Conservation (phyloP, 495 filamentous ascomycete genomes). For the Podospora conica region DNA sequence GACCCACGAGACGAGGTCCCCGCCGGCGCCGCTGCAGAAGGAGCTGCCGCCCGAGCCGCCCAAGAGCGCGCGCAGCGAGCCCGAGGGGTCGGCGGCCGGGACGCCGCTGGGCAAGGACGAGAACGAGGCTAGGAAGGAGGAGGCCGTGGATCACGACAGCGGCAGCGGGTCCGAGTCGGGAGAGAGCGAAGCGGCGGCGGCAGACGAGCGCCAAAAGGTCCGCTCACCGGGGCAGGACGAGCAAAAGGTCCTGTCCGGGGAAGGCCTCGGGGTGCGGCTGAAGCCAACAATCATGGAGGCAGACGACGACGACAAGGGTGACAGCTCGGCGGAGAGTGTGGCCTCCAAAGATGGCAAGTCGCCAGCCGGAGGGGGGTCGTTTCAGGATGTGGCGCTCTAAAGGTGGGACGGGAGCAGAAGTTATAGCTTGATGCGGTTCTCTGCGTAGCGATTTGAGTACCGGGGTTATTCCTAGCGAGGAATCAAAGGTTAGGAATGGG, state of each 20-base stretch:
- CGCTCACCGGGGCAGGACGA: conserved; percentile 38
- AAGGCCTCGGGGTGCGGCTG: conserved; percentile 43
- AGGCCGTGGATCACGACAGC: conserved; percentile 20
- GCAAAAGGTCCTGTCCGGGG: conserved; percentile 51
- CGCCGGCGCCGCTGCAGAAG: conserved; percentile 27
- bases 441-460: neutral
- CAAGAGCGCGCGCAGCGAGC: conserved; percentile 8
- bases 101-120: conserved; percentile 12
- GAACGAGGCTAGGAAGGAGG: conserved; percentile 19
- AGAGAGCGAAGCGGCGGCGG: conserved; percentile 31
- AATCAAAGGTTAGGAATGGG: neutral
- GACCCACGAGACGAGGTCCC: conserved; percentile 24
- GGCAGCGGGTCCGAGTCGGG: conserved; percentile 19
- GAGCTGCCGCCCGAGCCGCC: conserved; percentile 33
- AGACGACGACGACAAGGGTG: conserved; percentile 23
- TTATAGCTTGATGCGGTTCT: too few species aligned
- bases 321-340: conserved; percentile 4
- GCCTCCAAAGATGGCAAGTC: conserved; percentile 33
- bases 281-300: conserved; percentile 31
- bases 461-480: neutral
- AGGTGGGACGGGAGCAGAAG: too few species aligned
- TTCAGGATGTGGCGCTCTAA: conserved; percentile 51
- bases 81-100: conserved; percentile 5
- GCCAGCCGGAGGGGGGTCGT: conserved; percentile 40
- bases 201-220: conserved; percentile 30